A percentile compares a stretch with the other conserved stretches of the same genome.
These are phyloP conservation scores for Malassezia equina DNA, from an alignment of 1,284 basidiomycete genomes.

Conservation along the genomic window DNA sequence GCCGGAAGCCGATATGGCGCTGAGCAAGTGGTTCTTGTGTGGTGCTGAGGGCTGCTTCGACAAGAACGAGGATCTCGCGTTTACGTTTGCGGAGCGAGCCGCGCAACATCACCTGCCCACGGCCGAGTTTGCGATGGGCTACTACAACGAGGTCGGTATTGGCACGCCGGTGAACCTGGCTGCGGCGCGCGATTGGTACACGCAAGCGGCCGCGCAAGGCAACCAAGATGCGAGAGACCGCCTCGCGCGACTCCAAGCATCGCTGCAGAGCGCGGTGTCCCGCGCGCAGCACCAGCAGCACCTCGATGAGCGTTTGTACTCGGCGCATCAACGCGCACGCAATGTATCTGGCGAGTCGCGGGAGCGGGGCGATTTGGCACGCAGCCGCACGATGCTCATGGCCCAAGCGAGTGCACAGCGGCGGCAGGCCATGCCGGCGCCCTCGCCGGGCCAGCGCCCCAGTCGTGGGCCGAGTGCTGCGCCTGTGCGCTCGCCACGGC, in stretches of 20 bases:
- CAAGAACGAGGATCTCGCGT: conserved; percentile 76
- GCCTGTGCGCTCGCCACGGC: conserved; percentile 43
- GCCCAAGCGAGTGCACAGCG: conserved; percentile 14
- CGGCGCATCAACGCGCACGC: conserved; percentile 67
- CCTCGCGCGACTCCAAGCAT: conserved; percentile 58
- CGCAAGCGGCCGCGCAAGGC: conserved; percentile 61
- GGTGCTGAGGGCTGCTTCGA: conserved; percentile 70
- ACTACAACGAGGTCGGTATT: conserved; percentile 65
- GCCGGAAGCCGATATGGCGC: conserved; percentile 79
- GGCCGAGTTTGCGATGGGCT: conserved; percentile 89
- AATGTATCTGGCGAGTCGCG: background rate
- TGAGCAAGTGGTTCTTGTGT: conserved; percentile 90
- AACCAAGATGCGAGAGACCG: conserved; percentile 72
- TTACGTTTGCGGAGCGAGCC: conserved; percentile 83
- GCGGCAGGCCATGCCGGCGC: background rate
- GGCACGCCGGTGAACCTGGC: conserved; percentile 55
- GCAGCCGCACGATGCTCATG: conserved; percentile 9
- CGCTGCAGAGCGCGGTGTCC: conserved; percentile 54
- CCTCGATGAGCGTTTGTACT: conserved; percentile 67
- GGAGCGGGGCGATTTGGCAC: conserved; percentile 7
- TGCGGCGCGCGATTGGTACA: conserved; percentile 61
- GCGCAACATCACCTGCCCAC: conserved; percentile 66
- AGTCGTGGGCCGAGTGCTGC: conserved; percentile 10
- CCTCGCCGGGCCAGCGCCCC: conserved; percentile 2
- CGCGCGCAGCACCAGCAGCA: conserved; percentile 68